Percentiles rank a stretch among this genome's conserved stretches.
Conservation (phyloP, 1,284 basidiomycete species). For the Wallemia ichthyophaga region DNA sequence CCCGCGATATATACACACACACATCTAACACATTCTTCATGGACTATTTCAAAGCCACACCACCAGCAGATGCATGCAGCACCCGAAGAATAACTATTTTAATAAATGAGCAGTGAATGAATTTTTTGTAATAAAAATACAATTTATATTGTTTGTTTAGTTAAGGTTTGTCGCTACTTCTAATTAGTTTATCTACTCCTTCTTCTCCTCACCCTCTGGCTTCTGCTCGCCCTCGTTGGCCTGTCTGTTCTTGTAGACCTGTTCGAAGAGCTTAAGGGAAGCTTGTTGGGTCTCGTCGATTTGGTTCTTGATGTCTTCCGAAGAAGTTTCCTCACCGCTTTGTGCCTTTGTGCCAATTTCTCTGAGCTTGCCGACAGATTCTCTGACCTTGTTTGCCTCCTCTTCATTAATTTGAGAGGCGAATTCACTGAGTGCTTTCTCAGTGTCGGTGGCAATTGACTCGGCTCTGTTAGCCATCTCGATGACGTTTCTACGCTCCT, state of each 20-base stretch:
- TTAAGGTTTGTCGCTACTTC: background rate
- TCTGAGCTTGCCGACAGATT: constrained; percentile 58
- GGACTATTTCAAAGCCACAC: too few relatives aligned
- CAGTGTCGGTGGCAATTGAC: constrained; percentile 75
- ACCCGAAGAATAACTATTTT: too few relatives aligned
- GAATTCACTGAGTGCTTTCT: constrained; percentile 93
- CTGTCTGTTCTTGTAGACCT: constrained; percentile 70
- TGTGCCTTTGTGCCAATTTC: constrained; percentile 76
- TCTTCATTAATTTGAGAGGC: constrained; percentile 75
- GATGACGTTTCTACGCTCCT: constrained; percentile 57
- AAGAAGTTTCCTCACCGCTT: constrained; percentile 48
- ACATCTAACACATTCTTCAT: too few relatives aligned
- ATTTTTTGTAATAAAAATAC: background rate
- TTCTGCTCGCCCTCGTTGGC: constrained; percentile 20
- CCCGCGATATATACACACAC: too few relatives aligned
- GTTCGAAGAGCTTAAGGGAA: constrained; percentile 78
- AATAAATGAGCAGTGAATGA: background rate
- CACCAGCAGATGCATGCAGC: too few relatives aligned
- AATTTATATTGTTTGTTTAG: background rate
- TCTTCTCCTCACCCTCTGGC: constrained; percentile 10
- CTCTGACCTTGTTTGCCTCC: constrained; percentile 77
- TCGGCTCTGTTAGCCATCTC: constrained; percentile 95
- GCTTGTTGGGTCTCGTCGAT: constrained; percentile 88
- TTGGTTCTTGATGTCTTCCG: constrained; percentile 71
- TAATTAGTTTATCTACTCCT: constrained; percentile 3